A percentile compares a stretch with the other conserved stretches of the same genome.
Evolutionary conservation across 208 protist genomes (phyloP).

Genomic region (Zelonia costaricensis): DNA sequence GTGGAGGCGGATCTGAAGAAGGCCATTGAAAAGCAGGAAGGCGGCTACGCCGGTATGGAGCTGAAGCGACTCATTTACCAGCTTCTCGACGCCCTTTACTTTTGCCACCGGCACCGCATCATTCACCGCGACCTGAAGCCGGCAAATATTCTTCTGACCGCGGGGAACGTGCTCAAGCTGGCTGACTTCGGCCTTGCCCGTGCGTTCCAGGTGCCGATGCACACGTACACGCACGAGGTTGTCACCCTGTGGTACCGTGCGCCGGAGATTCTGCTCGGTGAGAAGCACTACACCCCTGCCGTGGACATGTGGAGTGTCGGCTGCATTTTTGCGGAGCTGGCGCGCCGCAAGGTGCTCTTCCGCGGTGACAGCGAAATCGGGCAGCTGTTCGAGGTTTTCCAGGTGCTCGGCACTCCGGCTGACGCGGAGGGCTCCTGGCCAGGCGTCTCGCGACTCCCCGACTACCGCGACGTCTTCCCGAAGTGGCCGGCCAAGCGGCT

Average conservation of each 20-base stretch:
- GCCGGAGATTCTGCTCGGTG: conserved; percentile 99
- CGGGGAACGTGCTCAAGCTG: conserved; percentile 86
- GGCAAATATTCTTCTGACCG: conserved; percentile 94
- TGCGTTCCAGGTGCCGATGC: conserved; percentile 98
- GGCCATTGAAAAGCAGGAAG: conserved; percentile 90
- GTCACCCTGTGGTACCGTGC: conserved; percentile 99
- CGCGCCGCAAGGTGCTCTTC: conserved; percentile 95
- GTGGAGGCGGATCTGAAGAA: conserved; percentile 97
- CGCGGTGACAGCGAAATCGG: conserved; percentile 98
- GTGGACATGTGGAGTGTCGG: conserved; percentile 99
- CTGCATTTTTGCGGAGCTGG: conserved; percentile 99
- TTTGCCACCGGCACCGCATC: conserved; percentile 94
- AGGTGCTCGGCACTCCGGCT: conserved; percentile 95
- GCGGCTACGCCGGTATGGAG: conserved; percentile 66
- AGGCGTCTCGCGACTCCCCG: conserved; percentile 96
- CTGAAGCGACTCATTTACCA: conserved; percentile 92
- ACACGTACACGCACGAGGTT: conserved; percentile 99
- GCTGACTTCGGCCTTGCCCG: conserved; percentile 98
- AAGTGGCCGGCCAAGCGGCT: conserved; percentile 87
- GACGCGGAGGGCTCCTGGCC: conserved; percentile 96
- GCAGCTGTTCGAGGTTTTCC: conserved; percentile 98
- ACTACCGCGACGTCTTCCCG: conserved; percentile 97
- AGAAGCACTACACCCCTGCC: conserved; percentile 98
- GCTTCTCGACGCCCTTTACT: conserved; percentile 89
- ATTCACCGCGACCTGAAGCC: conserved; percentile 96